Evolutionary conservation across 345 rosid genomes (phyloP), one percentile per base, ranked within the genome.

Genomic region (Eucalyptus melliodora): DNA sequence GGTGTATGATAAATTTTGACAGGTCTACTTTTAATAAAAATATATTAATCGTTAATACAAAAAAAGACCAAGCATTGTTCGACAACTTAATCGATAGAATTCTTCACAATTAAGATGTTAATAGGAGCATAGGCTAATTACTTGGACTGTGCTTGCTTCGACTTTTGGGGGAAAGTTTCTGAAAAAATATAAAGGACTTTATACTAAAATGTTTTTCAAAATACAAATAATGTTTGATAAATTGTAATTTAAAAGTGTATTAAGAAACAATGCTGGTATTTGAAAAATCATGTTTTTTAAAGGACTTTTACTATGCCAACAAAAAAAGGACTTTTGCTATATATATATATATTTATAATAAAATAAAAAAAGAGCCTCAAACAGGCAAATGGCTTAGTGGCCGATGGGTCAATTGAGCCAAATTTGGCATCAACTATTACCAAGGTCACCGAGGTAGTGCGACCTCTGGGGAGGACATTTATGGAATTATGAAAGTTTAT

Each of bases 361-460:
- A 37, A 37, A 37, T 37, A 37, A 1, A 51, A 51, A 24, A 24
- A 59, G 11, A 26, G 30, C n/a, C n/a, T 59, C n/a, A 26, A 59
- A 59, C 7, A 6, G 1, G n/a, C n/a, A 6, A 60, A 26, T 12
- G 67, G 67, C 67, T 60, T 1, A 11, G 14, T 2, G 67, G 16
- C 16, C 8, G 2, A 26, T 60, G n/a, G 67, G 7, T 14, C 16
- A 5, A 13, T 9, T 4, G 15, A 60, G 69, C 69, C 0, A 60
- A 0, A 60, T 60, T 30, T 27, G 4, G 69, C 72, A 65, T 5
- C 2, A 0, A 1, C 1, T 31, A 9, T 31, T n/a, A 2, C 9
- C 1, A 3, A 7, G 37, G 13, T 62, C 9, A 15, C 0, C 4
- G 3, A 7, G 72, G 17, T 30, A 1, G 9, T 0, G 0, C 0